phyloP scores from a whole-genome alignment of 768 basidiomycete species.

The Boletus rubescentipes region DNA sequence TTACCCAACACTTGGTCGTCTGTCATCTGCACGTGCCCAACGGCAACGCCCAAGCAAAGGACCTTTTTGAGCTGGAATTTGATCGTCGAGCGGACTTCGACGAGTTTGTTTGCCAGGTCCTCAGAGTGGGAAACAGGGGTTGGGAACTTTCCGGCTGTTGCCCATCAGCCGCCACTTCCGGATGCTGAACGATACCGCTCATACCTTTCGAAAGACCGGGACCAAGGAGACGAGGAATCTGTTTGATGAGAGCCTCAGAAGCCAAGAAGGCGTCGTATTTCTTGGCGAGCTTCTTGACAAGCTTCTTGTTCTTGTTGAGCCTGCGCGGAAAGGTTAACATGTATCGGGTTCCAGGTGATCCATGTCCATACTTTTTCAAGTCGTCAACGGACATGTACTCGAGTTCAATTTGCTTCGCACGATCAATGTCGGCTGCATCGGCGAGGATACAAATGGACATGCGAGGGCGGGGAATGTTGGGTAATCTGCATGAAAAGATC shows the following conservation, averaged over 20 bases:
- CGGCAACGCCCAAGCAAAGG: slow-evolving; percentile 96
- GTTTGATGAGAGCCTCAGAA: slow-evolving; percentile 97
- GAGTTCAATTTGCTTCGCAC: slow-evolving; percentile 95
- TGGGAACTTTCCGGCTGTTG: slow-evolving; percentile 94
- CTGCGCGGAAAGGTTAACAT: slow-evolving; percentile 37
- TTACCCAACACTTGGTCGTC: slow-evolving; percentile 97
- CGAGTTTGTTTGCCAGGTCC: slow-evolving; percentile 86
- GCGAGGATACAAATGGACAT: slow-evolving; percentile 99
- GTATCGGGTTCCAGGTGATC: neutral
- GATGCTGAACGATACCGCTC: neutral
- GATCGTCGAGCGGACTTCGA: slow-evolving; percentile 97
- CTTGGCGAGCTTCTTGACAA: slow-evolving; percentile 99
- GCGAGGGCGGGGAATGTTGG: slow-evolving; percentile 95
- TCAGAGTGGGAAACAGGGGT: slow-evolving; percentile 93
- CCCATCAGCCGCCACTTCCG: neutral
- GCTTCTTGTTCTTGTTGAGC: slow-evolving; percentile 99
- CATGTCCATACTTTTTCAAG: slow-evolving; percentile 84
- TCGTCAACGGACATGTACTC: slow-evolving; percentile 99
- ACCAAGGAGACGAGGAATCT: slow-evolving; percentile 98
- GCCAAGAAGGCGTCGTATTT: slow-evolving; percentile 99
- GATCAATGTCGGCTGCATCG: slow-evolving; percentile 98
- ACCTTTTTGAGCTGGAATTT: slow-evolving; percentile 99
- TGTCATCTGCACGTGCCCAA: slow-evolving; percentile 96
- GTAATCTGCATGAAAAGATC: slow-evolving; percentile 57
- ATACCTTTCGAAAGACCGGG: slow-evolving; percentile 98